Percentiles rank a stretch among this genome's conserved stretches.
Conservation (phyloP, 2,329 filamentous ascomycete genomes). For the Emmonsia crescens region DNA sequence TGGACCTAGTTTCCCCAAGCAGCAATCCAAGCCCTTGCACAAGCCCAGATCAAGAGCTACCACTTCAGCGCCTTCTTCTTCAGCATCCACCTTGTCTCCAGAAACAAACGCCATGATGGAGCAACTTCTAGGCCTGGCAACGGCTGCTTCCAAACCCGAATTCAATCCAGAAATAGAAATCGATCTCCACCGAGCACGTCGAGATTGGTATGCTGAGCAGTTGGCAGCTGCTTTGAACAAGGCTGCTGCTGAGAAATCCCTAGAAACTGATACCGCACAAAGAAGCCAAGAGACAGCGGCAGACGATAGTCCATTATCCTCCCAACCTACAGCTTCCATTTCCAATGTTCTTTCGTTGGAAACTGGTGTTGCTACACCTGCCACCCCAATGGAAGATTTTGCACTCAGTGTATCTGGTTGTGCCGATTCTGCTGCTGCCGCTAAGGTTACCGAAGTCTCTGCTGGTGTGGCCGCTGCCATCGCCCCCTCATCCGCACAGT, state of each 20-base stretch:
- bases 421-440: background rate
- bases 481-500: background rate
- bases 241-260: background rate
- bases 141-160: conserved; percentile 12
- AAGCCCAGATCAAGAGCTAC: background rate
- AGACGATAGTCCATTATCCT: background rate
- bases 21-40: background rate
- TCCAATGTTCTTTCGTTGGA: background rate
- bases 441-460: too few relatives aligned
- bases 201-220: conserved; percentile 9
- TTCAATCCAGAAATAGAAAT: conserved; percentile 13
- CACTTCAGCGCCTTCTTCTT: conserved; percentile 2
- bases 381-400: background rate
- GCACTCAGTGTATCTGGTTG: background rate
- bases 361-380: background rate
- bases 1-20: background rate
- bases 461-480: background rate
- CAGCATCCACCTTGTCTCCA: conserved; percentile 1
- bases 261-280: background rate
- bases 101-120: conserved; percentile 10
- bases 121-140: conserved; percentile 8
- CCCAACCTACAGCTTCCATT: background rate
- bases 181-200: conserved; percentile 9
- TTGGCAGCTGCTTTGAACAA: background rate
- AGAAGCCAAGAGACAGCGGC: background rate